Evolutionary conservation across 2,329 filamentous ascomycete species (phyloP).

Genomic region (Lasiodiplodia gonubiensis): DNA sequence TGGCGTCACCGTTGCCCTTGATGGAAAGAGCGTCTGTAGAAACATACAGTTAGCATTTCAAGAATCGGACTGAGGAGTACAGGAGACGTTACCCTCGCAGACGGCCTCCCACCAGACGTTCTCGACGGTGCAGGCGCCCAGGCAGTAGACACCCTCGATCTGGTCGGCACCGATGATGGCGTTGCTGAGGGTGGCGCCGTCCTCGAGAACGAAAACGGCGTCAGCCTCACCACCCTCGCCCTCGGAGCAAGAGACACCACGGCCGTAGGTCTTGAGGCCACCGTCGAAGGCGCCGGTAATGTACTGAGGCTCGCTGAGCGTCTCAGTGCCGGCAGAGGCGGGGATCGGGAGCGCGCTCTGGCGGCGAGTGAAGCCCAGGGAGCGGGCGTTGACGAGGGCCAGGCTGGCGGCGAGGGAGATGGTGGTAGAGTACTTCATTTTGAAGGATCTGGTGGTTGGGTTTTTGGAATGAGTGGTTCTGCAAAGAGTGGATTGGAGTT

Average conservation of each 20-base stretch:
- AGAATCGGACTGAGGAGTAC: constrained; percentile 48
- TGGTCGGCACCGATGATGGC: constrained; percentile 57
- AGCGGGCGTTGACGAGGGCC: constrained; percentile 24
- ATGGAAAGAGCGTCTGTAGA: constrained; percentile 45
- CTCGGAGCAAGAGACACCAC: constrained; percentile 37
- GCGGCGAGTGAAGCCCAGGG: constrained; percentile 12
- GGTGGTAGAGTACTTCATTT: constrained; percentile 22
- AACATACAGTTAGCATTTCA: constrained; percentile 59
- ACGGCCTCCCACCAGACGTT: constrained; percentile 41
- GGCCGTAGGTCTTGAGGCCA: constrained; percentile 24
- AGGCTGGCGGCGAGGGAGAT: constrained; percentile 11
- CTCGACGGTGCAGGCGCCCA: constrained; percentile 54
- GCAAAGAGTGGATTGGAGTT: constrained; percentile 2
- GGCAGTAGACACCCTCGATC: constrained; percentile 58
- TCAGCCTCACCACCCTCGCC: constrained; percentile 51
- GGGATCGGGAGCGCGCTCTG: constrained; percentile 32
- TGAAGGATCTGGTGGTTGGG: background rate
- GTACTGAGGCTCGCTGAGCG: constrained; percentile 18
- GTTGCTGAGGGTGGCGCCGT: constrained; percentile 52
- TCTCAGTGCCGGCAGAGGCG: constrained; percentile 20
- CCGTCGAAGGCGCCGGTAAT: constrained; percentile 24
- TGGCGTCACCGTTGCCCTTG: constrained; percentile 32
- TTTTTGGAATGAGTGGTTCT: background rate
- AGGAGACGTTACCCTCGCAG: constrained; percentile 44
- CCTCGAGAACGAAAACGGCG: constrained; percentile 26